A percentile compares a stretch with the other conserved stretches of the same genome.
Evolutionary conservation across 1,284 basidiomycete species (phyloP).

Genomic region (Tremellales sp.): DNA sequence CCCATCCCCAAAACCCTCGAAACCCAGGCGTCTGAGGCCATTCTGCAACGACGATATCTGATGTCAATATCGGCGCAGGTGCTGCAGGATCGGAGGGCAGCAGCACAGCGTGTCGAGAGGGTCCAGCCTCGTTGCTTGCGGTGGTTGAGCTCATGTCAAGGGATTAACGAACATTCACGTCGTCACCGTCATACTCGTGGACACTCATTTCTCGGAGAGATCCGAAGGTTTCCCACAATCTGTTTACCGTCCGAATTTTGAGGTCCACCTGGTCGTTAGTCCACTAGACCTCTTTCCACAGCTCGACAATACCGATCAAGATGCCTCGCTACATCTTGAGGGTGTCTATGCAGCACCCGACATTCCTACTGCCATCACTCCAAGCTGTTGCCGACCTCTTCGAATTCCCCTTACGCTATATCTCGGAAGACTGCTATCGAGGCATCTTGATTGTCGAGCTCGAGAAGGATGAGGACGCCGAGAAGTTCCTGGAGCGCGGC

Average conservation of each 20-base stretch:
- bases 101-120: constrained; percentile 3
- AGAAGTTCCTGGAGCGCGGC: constrained; percentile 68
- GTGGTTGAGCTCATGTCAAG: too few species aligned
- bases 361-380: constrained; percentile 77
- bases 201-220: too few species aligned
- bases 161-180: too few species aligned
- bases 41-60: constrained; percentile 62
- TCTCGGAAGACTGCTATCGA: constrained; percentile 31
- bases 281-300: not conserved
- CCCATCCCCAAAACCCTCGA: constrained; percentile 65
- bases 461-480: constrained; percentile 67
- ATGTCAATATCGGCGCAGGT: constrained; percentile 36
- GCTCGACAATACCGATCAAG: constrained; percentile 3
- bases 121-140: too few species aligned
- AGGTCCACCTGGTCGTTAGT: too few species aligned
- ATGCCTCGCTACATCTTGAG: constrained; percentile 61
- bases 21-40: constrained; percentile 71
- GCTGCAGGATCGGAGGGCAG: constrained; percentile 22
- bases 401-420: constrained; percentile 37
- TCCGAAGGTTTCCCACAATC: too few species aligned
- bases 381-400: constrained; percentile 41
- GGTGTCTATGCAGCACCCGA: constrained; percentile 72
- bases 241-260: too few species aligned
- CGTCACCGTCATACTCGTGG: not conserved
- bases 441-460: constrained; percentile 70